These are phyloP conservation scores for Chrysoporthe deuterocubensis DNA, from an alignment of 2,329 filamentous ascomycete genomes.

Conservation along the genomic window DNA sequence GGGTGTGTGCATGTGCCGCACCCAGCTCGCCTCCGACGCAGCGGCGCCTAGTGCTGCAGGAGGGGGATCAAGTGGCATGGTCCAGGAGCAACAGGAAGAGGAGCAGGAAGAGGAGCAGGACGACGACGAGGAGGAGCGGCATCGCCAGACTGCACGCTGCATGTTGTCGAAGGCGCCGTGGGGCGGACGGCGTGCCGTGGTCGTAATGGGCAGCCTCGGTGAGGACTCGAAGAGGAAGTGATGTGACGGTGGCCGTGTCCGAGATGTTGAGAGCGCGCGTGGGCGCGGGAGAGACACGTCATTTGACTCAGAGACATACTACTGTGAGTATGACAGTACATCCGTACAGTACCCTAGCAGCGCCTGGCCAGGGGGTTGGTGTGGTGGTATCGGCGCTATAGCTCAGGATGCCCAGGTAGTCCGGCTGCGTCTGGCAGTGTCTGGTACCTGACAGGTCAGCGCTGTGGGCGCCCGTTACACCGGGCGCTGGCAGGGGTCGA, in stretches of 20 bases:
- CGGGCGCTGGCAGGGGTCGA: not conserved
- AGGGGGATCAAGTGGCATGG: not conserved
- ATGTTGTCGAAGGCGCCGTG: not conserved
- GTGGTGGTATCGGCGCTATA: not conserved
- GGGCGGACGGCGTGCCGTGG: not conserved
- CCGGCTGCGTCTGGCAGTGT: not conserved
- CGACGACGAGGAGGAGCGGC: not conserved
- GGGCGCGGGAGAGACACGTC: not conserved
- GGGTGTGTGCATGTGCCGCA: not conserved
- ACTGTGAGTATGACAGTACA: not conserved
- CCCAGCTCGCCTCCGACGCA: not conserved
- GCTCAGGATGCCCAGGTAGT: not conserved
- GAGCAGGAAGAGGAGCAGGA: no score
- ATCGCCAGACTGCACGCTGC: slow-evolving; percentile 13
- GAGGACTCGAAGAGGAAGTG: slow-evolving; percentile 1
- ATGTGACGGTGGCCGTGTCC: not conserved
- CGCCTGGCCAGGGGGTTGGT: not conserved
- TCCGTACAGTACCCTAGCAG: no score
- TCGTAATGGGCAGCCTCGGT: slow-evolving; percentile 5
- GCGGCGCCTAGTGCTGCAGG: slow-evolving; percentile 13
- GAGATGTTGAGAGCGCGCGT: not conserved
- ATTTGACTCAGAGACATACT: not conserved
- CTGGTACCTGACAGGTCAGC: slow-evolving; percentile 5
- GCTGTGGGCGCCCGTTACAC: slow-evolving; percentile 2
- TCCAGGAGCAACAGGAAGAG: not conserved